Percentiles rank a stretch among this genome's conserved stretches.
phyloP scores from a whole-genome alignment of 1,139 yeast genomes.

The Torulaspora pretoriensis region DNA sequence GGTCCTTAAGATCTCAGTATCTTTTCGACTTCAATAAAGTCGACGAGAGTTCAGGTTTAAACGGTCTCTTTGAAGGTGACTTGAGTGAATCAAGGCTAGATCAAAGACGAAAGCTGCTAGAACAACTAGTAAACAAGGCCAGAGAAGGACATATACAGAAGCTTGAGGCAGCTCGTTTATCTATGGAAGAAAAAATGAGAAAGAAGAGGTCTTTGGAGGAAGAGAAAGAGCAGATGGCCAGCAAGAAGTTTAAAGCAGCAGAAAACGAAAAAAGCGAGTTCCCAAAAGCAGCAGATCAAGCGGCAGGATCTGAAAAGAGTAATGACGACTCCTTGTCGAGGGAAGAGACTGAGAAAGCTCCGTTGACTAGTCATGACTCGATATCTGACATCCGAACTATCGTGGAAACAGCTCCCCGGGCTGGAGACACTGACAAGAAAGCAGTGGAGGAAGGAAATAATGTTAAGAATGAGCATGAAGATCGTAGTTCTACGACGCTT shows the following conservation, averaged over 20 bases:
- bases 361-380: not conserved
- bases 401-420: not conserved
- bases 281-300: not conserved
- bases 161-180: conserved; percentile 25
- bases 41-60: conserved; percentile 28
- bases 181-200: conserved; percentile 14
- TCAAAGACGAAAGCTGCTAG: conserved; percentile 9
- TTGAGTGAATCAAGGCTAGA: conserved; percentile 9
- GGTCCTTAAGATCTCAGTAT: conserved; percentile 28
- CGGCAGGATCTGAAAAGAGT: not conserved
- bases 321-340: not conserved
- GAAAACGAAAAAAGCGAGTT: not conserved
- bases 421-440: not conserved
- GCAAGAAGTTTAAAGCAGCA: conserved; percentile 4
- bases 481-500: not conserved
- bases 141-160: conserved; percentile 17
- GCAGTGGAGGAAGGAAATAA: not conserved
- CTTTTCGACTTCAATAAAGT: conserved; percentile 28
- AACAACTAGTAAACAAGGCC: conserved; percentile 10
- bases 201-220: conserved; percentile 20
- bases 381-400: not conserved
- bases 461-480: not conserved
- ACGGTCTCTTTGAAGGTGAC: conserved; percentile 26
- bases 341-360: not conserved
- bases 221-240: conserved; percentile 7